Evolutionary conservation across 1,139 yeast species (phyloP), one percentile per base, ranked within the genome.

Genomic region (Pichia kudriavzevii): DNA sequence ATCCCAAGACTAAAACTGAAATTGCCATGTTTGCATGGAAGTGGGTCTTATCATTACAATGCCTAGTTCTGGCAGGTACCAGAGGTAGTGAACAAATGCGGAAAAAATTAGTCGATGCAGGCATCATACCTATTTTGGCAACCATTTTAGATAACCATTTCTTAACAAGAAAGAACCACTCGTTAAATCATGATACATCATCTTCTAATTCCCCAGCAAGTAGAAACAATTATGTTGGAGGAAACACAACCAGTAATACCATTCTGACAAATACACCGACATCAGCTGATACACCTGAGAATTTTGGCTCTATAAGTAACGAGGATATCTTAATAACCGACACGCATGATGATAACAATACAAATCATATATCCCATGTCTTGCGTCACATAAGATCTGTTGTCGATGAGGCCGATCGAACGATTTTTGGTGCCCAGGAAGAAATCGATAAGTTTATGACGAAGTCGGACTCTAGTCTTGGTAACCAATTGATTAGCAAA

Each of bases 31-130:
- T 78, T 13, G 91, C 94, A 1, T 88, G 96, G 95, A 91, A 88
- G 60, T 91, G 98, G 98, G 84, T 95, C 6, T 63, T 91, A 41
- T 85, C 96, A 0, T 78, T 91, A 53, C 97, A 91, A 60, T 87
- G 96, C 53, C 63, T 91, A 41, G 95, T 88, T 1, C 69, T 87
- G 42, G 75, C 91, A 19, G 95, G 96, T 12, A 88, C 96, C 1
- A 68, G 97, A 47, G 98, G 98, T 21, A 77, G 94, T 1, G 96
- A 88, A 57, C 66, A 67, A 38, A 83, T 87, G 33, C 67, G 98
- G 32, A 78, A 80, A 48, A 76, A 91, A 48, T 84, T 91, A 7
- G 95, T 87, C 6, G 79, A 81, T 46, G 94, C 96, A 2, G 97
- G 96, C 4, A 77, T 88, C 41, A 69, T 91, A 26, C 96, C 96